phyloP scores from a whole-genome alignment of 2,329 filamentous ascomycete species.

The Pseudophaeomoniella oleicola region DNA sequence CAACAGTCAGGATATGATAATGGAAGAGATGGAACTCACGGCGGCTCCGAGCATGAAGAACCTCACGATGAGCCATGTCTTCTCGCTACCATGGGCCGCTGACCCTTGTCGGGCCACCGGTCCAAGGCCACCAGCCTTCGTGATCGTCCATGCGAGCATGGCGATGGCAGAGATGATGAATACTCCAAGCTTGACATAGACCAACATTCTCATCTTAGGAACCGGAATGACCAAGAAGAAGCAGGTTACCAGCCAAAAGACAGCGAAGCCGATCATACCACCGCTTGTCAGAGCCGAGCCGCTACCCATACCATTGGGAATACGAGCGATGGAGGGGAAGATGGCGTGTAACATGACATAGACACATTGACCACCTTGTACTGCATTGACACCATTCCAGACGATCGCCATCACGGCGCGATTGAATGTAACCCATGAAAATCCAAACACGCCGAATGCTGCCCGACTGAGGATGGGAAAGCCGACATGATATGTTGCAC shows the following conservation, averaged over 20 bases:
- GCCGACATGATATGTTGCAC: constrained; percentile 28
- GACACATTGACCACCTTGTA: constrained; percentile 23
- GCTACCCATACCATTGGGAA: constrained; percentile 24
- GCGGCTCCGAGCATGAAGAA: constrained; percentile 27
- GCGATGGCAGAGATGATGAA: constrained; percentile 23
- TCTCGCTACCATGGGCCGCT: constrained; percentile 17
- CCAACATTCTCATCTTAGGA: constrained; percentile 20
- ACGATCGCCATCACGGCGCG: constrained; percentile 31
- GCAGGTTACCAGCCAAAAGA: constrained; percentile 27
- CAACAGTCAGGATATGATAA: constrained; percentile 14
- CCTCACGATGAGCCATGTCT: constrained; percentile 22
- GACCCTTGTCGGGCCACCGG: constrained; percentile 15
- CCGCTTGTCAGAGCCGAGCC: constrained; percentile 25
- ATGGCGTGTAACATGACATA: constrained; percentile 29
- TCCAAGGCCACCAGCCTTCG: constrained; percentile 17
- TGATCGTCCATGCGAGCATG: constrained; percentile 24
- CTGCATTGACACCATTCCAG: constrained; percentile 29
- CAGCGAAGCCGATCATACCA: constrained; percentile 26
- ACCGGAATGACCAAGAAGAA: constrained; percentile 24
- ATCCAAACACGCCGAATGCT: constrained; percentile 30
- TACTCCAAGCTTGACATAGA: constrained; percentile 22
- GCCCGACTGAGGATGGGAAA: constrained; percentile 28
- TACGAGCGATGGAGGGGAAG: constrained; percentile 23
- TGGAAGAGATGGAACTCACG: constrained; percentile 35
- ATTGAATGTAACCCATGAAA: constrained; percentile 24